Evolutionary conservation across 2,329 filamentous ascomycete species (phyloP), one percentile per base, ranked within the genome.

Genomic region (Lasiodiplodia citricola): DNA sequence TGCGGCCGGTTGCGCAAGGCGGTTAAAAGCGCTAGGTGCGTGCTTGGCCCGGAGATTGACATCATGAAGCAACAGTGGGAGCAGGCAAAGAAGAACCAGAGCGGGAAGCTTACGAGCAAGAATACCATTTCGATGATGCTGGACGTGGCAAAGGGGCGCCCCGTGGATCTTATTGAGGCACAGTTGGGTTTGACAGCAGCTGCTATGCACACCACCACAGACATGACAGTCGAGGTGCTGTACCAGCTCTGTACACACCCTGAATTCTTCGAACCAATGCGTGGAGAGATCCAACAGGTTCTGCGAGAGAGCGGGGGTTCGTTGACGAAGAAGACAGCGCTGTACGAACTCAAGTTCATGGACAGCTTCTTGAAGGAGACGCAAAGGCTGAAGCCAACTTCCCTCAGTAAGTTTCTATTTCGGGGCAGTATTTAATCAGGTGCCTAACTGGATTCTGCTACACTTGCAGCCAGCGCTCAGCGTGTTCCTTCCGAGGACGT

Each of bases 351-450:
- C n/a, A 57, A 58, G 38, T n/a, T 67, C 28, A 44, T 67, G 52
- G 70, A 71, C 66, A 71, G 70, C 52, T 57, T 68, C 25, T 21
- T 68, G 5, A 71, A 71, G 57, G 70, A 71, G 62, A 44, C 52
- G 10, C 35, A 55, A n/a, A 21, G 67, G 16, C 14, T 66, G 28
- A 21, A 50, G 18, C 47, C 47, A 2, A 25, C 50, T 11, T 16
- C 14, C 8, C 14, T 57, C 13, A 50, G 60, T 57, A 66, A 62
- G 72, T 69, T 11, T 23, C 23, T 23, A 25, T 16, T 21, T 25
- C 52, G 13, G 38, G 41, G 14, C 35, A 35, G 16, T 25, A 41
- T 13, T 13, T 6, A 3, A n/a, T 16, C 47, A 10, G n/a, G 21
- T 51, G 47, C 2, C 21, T 21, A 18, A 51, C 14, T 18, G 10